Base-by-base conservation (phyloP, 768 basidiomycete genomes). In the Amanita pseudoporphyria region DNA sequence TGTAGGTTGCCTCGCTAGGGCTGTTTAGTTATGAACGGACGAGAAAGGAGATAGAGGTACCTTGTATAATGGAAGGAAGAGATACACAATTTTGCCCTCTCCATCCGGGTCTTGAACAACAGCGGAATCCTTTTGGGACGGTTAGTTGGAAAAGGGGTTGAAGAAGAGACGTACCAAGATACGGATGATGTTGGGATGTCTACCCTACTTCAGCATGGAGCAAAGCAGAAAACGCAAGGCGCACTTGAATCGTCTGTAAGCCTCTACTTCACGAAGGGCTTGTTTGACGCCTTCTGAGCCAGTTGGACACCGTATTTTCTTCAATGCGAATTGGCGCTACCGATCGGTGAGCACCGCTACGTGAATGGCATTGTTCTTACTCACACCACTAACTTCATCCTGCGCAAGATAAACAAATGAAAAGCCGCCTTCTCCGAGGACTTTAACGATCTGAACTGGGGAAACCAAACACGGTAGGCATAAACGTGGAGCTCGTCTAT, bases 381-480 rank as follows among this genome's bases (percentile, higher is more conserved):
- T 58, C 60, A 89, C 88, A 45, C 87, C 87, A 58, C 87, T 90
- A 52, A 78, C 73, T 58, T 90, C 87, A 64, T 92, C 89, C 63
- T 89, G 87, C 3, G 84, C 88, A 28, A 88, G 73, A 63, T 92
- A 90, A 6, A 93, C 90, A 58, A 91, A 94, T 26, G 87, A 89
- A 72, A 93, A 94, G 6, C 90, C 95, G 12, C 96, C 95, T 68
- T 98, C 96, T 24, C 96, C 96, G 7, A 99, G 79, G 9, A 98
- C 82, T 53, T 87, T 90, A 44, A 94, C 69, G 46, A 99, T 88
- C 61, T 89, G 84, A 68, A 93, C 87, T 90, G 57, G n/a, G 30
- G 35, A 24, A 30, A 2, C 9, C 16, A 19, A 13, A n/a, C 3
- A 19, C 14, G 36, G 24, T 38, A 13, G 28, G 21, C 24, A 44